Evolutionary conservation across 2,329 filamentous ascomycete genomes (phyloP).

Genomic region (Penicillium fuscoglaucum): DNA sequence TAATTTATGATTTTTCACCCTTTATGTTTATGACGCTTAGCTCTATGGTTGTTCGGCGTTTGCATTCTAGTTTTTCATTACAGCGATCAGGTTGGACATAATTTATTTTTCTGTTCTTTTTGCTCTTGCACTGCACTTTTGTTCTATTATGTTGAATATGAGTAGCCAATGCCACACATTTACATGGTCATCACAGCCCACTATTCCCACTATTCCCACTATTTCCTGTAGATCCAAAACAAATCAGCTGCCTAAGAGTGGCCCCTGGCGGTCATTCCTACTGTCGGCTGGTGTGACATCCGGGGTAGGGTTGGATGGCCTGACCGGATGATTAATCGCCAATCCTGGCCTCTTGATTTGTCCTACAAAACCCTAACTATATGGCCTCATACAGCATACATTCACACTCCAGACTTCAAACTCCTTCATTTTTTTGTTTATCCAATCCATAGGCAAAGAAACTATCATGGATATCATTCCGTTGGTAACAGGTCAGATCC

Average conservation of each 20-base stretch:
- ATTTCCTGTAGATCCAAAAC: not conserved
- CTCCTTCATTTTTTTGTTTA: not conserved
- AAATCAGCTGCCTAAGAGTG: conserved; percentile 7
- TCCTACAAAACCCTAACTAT: conserved; percentile 9
- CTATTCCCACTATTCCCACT: not conserved
- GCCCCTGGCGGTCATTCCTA: not conserved
- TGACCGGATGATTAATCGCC: conserved; percentile 22
- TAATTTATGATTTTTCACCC: conserved; percentile 24
- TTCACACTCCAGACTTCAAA: not conserved
- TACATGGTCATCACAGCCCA: not conserved
- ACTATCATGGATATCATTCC: conserved; percentile 19
- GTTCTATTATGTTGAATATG: conserved; percentile 3
- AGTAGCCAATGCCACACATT: conserved; percentile 4
- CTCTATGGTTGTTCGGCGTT: conserved; percentile 18
- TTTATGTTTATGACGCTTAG: conserved; percentile 20
- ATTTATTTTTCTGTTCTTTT: not conserved
- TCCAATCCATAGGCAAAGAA: not conserved
- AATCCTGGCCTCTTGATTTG: conserved; percentile 23
- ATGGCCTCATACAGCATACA: not conserved
- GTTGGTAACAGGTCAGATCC: conserved; percentile 19
- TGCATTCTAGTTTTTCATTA: conserved; percentile 7
- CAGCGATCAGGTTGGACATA: conserved; percentile 8
- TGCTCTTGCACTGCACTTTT: not conserved
- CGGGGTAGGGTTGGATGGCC: conserved; percentile 5
- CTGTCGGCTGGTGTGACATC: not conserved